Evolutionary conservation across 768 basidiomycete genomes (phyloP).

Genomic region (Cystofilobasidium capitatum): DNA sequence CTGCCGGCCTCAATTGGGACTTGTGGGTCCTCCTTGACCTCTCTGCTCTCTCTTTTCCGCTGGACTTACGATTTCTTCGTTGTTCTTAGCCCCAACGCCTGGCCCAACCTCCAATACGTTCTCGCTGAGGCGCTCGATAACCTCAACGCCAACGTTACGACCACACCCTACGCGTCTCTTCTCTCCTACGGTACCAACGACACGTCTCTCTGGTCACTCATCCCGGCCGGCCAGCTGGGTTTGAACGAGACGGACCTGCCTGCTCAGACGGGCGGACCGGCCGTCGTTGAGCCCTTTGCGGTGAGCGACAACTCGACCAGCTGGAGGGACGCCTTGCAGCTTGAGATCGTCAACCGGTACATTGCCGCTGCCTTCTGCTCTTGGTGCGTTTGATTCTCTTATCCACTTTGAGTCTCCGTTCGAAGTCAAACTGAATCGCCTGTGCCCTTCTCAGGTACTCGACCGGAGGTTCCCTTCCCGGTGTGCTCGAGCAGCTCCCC

Average conservation of each 20-base stretch:
- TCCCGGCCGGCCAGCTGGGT: conserved; percentile 74
- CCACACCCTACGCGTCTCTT: conserved; percentile 47
- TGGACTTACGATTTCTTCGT: too few relatives aligned
- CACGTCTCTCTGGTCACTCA: conserved; percentile 54
- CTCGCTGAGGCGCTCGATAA: conserved; percentile 63
- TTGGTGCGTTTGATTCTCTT: conserved; percentile 48
- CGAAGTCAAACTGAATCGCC: background rate
- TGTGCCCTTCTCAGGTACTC: conserved; percentile 51
- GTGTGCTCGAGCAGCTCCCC: conserved; percentile 59
- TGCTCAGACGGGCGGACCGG: conserved; percentile 51
- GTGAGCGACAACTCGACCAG: conserved; percentile 44
- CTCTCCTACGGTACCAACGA: conserved; percentile 43
- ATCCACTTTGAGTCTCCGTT: background rate
- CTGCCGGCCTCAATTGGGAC: conserved; percentile 32
- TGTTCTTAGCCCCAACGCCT: conserved; percentile 11
- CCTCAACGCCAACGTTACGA: conserved; percentile 63
- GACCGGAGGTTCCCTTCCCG: conserved; percentile 74
- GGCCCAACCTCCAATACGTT: conserved; percentile 45
- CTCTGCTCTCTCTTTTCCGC: background rate
- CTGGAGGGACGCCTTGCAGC: conserved; percentile 53
- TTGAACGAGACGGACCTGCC: conserved; percentile 62
- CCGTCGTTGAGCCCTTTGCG: conserved; percentile 42
- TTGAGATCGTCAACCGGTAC: conserved; percentile 75
- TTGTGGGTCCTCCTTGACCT: background rate
- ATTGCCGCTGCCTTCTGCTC: conserved; percentile 73